Evolutionary conservation across 2,329 filamentous ascomycete species (phyloP).

Genomic region (Phyllosticta citribraziliensis): DNA sequence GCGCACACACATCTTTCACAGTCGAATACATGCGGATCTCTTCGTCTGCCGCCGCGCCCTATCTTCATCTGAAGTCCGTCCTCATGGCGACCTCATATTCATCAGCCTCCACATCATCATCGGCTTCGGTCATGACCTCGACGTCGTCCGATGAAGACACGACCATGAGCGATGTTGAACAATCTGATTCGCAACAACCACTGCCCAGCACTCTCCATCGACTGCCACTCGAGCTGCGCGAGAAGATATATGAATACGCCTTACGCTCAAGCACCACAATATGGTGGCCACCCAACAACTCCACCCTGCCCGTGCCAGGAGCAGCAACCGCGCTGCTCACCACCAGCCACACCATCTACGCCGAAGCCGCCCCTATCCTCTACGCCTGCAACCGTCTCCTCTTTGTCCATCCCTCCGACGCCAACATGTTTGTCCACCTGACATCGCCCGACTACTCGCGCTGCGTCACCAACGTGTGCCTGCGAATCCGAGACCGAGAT

Average conservation of each 20-base stretch:
- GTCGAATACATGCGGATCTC: background rate
- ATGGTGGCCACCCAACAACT: constrained; percentile 22
- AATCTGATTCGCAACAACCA: background rate
- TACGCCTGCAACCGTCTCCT: constrained; percentile 28
- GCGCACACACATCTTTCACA: background rate
- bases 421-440: constrained; percentile 30
- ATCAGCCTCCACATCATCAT: background rate
- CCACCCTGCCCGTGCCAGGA: constrained; percentile 14
- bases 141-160: constrained; percentile 1
- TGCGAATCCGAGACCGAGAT: constrained; percentile 28
- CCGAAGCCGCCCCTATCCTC: constrained; percentile 25
- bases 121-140: background rate
- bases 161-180: constrained; percentile 1
- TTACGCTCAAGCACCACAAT: constrained; percentile 23
- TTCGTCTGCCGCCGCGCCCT: background rate
- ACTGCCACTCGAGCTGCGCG: constrained; percentile 27
- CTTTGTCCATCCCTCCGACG: constrained; percentile 30
- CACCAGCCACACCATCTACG: constrained; percentile 21
- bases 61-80: background rate
- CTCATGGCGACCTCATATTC: background rate
- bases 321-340: constrained; percentile 21
- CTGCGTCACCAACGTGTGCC: constrained; percentile 22
- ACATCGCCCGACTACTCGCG: constrained; percentile 17
- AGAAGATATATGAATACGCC: constrained; percentile 25
- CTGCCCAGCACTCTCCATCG: constrained; percentile 7